Conservation (phyloP, 495 filamentous ascomycete species). For the Neurospora sp. region DNA sequence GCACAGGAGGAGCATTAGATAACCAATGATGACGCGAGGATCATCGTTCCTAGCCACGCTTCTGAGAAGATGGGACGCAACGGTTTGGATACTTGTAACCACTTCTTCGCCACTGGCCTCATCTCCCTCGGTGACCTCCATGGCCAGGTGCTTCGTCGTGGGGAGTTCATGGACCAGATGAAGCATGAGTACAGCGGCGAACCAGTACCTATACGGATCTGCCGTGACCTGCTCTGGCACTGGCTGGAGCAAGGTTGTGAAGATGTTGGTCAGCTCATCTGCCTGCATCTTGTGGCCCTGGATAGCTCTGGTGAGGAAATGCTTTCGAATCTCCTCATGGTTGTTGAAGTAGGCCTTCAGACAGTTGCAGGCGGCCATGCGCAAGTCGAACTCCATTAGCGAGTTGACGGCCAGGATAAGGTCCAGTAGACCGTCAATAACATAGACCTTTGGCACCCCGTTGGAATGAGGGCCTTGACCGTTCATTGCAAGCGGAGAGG, state of each 20-base stretch:
- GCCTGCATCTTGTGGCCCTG: conserved; percentile 71
- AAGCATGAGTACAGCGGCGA: conserved; percentile 80
- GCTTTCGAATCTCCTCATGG: conserved; percentile 65
- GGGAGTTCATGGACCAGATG: conserved; percentile 79
- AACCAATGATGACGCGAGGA: conserved; percentile 71
- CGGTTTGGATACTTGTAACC: conserved; percentile 82
- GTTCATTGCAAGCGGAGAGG: conserved; percentile 39
- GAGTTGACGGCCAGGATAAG: conserved; percentile 61
- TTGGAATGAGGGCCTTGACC: conserved; percentile 30
- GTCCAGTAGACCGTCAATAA: conserved; percentile 91
- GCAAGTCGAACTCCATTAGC: conserved; percentile 61
- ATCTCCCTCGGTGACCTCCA: conserved; percentile 79
- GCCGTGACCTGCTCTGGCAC: conserved; percentile 44
- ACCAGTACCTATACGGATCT: conserved; percentile 87
- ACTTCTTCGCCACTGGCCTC: conserved; percentile 88
- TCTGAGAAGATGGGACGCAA: conserved; percentile 67
- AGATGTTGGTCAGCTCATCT: conserved; percentile 80
- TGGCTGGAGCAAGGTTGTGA: conserved; percentile 66
- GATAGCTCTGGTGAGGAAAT: conserved; percentile 83
- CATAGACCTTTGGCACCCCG: conserved; percentile 57
- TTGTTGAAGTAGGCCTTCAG: conserved; percentile 84
- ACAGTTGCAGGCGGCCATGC: conserved; percentile 77
- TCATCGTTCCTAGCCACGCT: conserved; percentile 66
- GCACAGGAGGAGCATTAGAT: conserved; percentile 83
- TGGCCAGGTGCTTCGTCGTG: conserved; percentile 69